Conservation (phyloP, 768 basidiomycete genomes). For the Neoboletus magnificus region DNA sequence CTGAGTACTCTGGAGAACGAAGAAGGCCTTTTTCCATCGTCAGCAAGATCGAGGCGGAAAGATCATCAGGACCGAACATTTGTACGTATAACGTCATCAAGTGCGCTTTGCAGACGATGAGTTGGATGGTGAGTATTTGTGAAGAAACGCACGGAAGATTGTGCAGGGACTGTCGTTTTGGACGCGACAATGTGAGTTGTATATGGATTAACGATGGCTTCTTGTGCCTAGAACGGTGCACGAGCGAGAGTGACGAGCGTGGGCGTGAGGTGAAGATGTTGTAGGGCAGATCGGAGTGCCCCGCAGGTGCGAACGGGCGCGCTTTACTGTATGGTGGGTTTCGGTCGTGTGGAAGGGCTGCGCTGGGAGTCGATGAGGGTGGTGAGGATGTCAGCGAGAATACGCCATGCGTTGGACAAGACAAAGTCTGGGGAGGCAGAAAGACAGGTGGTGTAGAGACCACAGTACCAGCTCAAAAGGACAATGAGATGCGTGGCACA, state of each 20-base stretch:
- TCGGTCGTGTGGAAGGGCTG: conserved; percentile 48
- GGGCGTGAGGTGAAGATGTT: conserved; percentile 50
- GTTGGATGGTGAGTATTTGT: conserved; percentile 3
- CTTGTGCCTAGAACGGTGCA: conserved; percentile 33
- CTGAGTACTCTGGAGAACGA: conserved; percentile 76
- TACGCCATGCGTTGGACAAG: conserved; percentile 46
- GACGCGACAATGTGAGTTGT: conserved; percentile 61
- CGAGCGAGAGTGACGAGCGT: conserved; percentile 46
- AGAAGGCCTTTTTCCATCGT: conserved; percentile 76
- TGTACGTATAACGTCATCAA: conserved; percentile 58
- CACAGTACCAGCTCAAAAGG: conserved; percentile 68
- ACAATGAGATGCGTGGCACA: conserved; percentile 60
- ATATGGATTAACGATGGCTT: conserved; percentile 59
- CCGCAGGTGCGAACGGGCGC: conserved; percentile 59
- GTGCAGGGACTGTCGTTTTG: conserved; percentile 55
- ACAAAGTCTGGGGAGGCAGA: conserved; percentile 43
- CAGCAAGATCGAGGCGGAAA: conserved; percentile 58
- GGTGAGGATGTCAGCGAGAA: conserved; percentile 56
- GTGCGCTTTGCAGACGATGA: conserved; percentile 39
- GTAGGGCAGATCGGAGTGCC: conserved; percentile 62
- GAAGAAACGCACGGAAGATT: conserved; percentile 51
- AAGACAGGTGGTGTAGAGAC: conserved; percentile 54
- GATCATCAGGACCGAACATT: conserved; percentile 50
- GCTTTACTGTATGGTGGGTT: conserved; percentile 57
- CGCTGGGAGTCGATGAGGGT: conserved; percentile 57